Conservation (phyloP, 331 rosid genomes). For the Acacia pycnantha region DNA sequence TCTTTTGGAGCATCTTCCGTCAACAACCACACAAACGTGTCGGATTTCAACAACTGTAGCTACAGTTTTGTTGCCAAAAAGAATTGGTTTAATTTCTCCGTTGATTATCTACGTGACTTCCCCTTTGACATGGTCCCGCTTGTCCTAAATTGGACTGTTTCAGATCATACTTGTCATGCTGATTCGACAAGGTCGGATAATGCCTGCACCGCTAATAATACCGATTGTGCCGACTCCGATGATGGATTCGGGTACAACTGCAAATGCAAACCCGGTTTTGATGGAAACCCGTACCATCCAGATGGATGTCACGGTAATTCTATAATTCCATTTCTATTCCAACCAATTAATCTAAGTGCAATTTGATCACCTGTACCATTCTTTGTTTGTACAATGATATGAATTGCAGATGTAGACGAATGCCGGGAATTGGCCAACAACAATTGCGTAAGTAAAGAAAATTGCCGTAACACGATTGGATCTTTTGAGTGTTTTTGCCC, state of each 20-base stretch:
- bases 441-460: background rate
- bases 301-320: slow-evolving; percentile 30
- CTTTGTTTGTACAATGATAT: background rate
- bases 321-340: background rate
- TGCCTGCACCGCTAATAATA: slow-evolving; percentile 23
- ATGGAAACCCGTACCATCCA: slow-evolving; percentile 46
- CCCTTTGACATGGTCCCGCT: background rate
- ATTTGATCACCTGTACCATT: background rate
- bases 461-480: slow-evolving; percentile 14
- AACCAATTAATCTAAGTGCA: background rate
- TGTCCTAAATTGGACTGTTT: slow-evolving; percentile 31
- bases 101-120: background rate
- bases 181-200: background rate
- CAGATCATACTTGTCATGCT: background rate
- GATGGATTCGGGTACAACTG: slow-evolving; percentile 17
- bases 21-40: background rate
- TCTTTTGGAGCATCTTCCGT: background rate
- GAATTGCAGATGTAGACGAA: slow-evolving; percentile 29
- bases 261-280: slow-evolving; percentile 27
- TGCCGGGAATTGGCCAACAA: slow-evolving; percentile 11
- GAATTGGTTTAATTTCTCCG: background rate
- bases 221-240: background rate
- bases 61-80: slow-evolving; percentile 26
- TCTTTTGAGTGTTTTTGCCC: slow-evolving; percentile 20
- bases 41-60: slow-evolving; percentile 22